These are phyloP conservation scores for Penicillium goetzii DNA, from an alignment of 495 filamentous ascomycete species.

Conservation along the genomic window DNA sequence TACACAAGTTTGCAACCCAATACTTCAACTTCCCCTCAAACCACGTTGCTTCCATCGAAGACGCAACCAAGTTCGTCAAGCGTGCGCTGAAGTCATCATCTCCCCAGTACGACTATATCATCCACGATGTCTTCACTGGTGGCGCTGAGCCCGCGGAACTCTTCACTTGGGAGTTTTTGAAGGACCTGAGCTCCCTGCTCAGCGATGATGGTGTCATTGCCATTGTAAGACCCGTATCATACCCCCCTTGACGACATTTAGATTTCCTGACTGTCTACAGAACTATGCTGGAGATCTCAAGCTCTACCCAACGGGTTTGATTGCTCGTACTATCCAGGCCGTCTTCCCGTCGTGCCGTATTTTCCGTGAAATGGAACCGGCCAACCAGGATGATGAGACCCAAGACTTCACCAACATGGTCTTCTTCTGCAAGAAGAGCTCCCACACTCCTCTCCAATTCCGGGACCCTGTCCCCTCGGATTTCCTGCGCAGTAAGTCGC, in stretches of 20 bases:
- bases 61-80: conserved; percentile 76
- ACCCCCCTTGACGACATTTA: not conserved
- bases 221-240: conserved; percentile 62
- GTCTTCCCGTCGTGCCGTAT: conserved; percentile 82
- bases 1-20: conserved; percentile 76
- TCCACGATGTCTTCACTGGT: conserved; percentile 99
- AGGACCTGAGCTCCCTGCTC: conserved; percentile 67
- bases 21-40: conserved; percentile 82
- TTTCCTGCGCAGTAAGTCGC: conserved; percentile 69
- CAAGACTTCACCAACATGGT: conserved; percentile 90
- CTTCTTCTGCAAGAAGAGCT: conserved; percentile 56
- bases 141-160: conserved; percentile 87
- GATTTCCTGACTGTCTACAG: conserved; percentile 44
- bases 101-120: conserved; percentile 79
- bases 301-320: conserved; percentile 68
- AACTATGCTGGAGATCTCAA: conserved; percentile 95
- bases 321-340: conserved; percentile 70
- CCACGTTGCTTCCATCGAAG: conserved; percentile 78
- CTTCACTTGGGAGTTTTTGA: conserved; percentile 84
- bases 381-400: conserved; percentile 42
- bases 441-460: conserved; percentile 60
- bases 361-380: conserved; percentile 78
- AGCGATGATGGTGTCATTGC: conserved; percentile 82
- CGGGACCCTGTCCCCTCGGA: conserved; percentile 67
- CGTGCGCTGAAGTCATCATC: conserved; percentile 46